These are phyloP conservation scores for Spinellus fusiger DNA, from an alignment of 192 early-diverging fungal species.

Conservation along the genomic window DNA sequence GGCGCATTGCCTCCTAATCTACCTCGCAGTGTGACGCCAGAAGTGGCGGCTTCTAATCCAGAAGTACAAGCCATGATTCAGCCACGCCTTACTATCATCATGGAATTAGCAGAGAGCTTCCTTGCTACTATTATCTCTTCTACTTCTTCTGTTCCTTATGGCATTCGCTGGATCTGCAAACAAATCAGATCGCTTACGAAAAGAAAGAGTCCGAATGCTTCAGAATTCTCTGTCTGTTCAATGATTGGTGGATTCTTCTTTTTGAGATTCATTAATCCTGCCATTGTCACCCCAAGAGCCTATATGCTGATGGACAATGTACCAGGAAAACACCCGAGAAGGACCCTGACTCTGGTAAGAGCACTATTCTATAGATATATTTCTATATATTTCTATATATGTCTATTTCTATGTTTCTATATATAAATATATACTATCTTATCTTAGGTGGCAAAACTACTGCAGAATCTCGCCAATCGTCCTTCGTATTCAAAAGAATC, in stretches of 20 bases:
- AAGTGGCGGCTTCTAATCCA: conserved; percentile 73
- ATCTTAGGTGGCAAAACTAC: conserved; percentile 76
- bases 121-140: conserved; percentile 80
- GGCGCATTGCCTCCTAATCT: conserved; percentile 52
- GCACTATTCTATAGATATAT: not conserved
- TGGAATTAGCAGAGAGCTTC: conserved; percentile 82
- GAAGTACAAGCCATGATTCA: conserved; percentile 82
- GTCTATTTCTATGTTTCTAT: not conserved
- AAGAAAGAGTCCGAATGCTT: conserved; percentile 86
- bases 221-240: conserved; percentile 85
- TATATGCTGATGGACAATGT: conserved; percentile 86
- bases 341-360: conserved; percentile 79
- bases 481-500: conserved; percentile 86
- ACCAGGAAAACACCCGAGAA: conserved; percentile 72
- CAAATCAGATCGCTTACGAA: conserved; percentile 91
- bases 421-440: conserved; percentile 1
- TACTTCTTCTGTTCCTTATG: conserved; percentile 84
- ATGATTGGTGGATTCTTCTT: conserved; percentile 97
- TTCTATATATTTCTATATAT: not conserved
- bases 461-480: conserved; percentile 95
- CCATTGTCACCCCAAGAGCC: conserved; percentile 92
- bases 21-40: conserved; percentile 73
- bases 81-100: conserved; percentile 74
- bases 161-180: conserved; percentile 98
- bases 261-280: conserved; percentile 95